A percentile compares a stretch with the other conserved stretches of the same genome.
phyloP scores from a whole-genome alignment of 108 stramenopile species.

The Aurantiochytrium sp. region DNA sequence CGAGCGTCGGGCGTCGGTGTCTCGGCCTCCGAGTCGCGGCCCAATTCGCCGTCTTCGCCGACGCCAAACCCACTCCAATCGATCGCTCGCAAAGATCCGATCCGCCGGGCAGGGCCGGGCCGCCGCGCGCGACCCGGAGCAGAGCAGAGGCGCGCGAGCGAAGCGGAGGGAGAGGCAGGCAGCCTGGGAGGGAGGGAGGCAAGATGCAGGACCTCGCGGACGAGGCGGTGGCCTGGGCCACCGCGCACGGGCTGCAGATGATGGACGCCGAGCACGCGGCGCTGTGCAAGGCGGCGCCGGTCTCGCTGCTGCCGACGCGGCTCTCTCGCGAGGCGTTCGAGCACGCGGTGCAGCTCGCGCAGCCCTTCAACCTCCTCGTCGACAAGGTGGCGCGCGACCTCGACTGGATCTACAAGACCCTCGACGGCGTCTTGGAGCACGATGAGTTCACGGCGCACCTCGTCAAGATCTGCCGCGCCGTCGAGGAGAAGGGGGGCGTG shows the following conservation, averaged over 20 bases:
- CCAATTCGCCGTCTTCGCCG: too few relatives aligned
- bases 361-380: slow-evolving; percentile 74
- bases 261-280: slow-evolving; percentile 1
- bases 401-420: slow-evolving; percentile 56
- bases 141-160: too few relatives aligned
- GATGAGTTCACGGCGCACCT: slow-evolving; percentile 81
- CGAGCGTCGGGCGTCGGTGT: too few relatives aligned
- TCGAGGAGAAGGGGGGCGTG: slow-evolving; percentile 42
- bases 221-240: slow-evolving; percentile 28
- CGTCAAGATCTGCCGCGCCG: slow-evolving; percentile 66
- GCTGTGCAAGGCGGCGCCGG: slow-evolving; percentile 73
- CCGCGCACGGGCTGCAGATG: slow-evolving; percentile 11
- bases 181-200: too few relatives aligned
- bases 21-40: too few relatives aligned
- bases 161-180: too few relatives aligned
- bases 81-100: too few relatives aligned
- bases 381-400: slow-evolving; percentile 75
- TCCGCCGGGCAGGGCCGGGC: too few relatives aligned
- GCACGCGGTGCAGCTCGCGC: slow-evolving; percentile 59
- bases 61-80: too few relatives aligned
- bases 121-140: too few relatives aligned
- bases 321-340: slow-evolving; percentile 67
- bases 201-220: background rate
- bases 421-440: slow-evolving; percentile 60
- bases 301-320: slow-evolving; percentile 75